These are phyloP conservation scores for Taiwanofungus camphoratus DNA, from an alignment of 1,284 basidiomycete species.

Conservation along the genomic window DNA sequence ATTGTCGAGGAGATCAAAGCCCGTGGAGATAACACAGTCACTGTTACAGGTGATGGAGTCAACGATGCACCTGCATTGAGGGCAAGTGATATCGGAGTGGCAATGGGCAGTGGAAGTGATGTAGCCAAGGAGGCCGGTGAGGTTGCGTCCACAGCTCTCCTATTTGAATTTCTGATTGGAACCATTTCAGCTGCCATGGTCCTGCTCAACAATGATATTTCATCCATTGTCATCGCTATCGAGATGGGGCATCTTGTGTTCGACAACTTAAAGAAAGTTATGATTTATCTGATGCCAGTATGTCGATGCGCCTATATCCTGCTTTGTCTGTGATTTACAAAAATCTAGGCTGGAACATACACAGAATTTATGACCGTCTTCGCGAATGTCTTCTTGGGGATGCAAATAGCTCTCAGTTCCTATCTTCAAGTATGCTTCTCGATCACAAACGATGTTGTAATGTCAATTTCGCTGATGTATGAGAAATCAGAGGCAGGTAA, in stretches of 20 bases:
- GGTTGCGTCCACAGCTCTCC: slow-evolving; percentile 14
- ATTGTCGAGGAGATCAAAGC: slow-evolving; percentile 61
- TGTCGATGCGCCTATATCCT: background rate
- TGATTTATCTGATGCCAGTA: slow-evolving; percentile 41
- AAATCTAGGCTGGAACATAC: slow-evolving; percentile 32
- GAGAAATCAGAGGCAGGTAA: slow-evolving; percentile 47
- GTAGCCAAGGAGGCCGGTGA: slow-evolving; percentile 41
- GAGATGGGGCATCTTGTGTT: slow-evolving; percentile 60
- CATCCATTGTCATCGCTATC: slow-evolving; percentile 43
- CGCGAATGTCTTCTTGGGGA: slow-evolving; percentile 44
- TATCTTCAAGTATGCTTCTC: slow-evolving; percentile 43
- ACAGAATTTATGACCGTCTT: slow-evolving; percentile 67
- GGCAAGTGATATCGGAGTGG: slow-evolving; percentile 50
- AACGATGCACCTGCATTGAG: slow-evolving; percentile 66
- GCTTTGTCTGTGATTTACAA: background rate
- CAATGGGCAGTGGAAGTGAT: slow-evolving; percentile 48
- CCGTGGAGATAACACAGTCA: slow-evolving; percentile 43
- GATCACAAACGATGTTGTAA: slow-evolving; percentile 42
- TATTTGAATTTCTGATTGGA: background rate
- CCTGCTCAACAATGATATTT: slow-evolving; percentile 43
- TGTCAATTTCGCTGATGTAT: slow-evolving; percentile 44
- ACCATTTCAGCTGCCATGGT: slow-evolving; percentile 37
- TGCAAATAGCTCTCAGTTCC: slow-evolving; percentile 36
- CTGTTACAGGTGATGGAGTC: slow-evolving; percentile 61
- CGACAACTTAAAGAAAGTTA: slow-evolving; percentile 61